phyloP scores from a whole-genome alignment of 2,329 filamentous ascomycete genomes.

The Ceratocystis destructans region DNA sequence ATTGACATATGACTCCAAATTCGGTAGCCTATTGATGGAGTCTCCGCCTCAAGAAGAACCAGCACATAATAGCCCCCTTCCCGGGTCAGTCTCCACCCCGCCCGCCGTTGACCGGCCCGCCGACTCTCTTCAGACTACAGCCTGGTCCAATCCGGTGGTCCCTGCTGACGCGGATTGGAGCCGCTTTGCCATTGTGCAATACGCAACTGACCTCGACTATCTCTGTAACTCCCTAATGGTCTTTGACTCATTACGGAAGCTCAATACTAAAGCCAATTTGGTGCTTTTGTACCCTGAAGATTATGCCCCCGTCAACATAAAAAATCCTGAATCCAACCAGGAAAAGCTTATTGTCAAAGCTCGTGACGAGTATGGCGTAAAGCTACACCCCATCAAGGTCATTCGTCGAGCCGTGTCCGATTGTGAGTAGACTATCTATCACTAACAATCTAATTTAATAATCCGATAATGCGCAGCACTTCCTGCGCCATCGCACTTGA shows the following conservation, averaged over 20 bases:
- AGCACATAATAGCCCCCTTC: not conserved
- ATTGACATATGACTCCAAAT: not conserved
- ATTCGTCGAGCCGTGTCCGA: slow-evolving; percentile 27
- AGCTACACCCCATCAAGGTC: slow-evolving; percentile 31
- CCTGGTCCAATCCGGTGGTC: slow-evolving; percentile 9
- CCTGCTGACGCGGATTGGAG: slow-evolving; percentile 29
- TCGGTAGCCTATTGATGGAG: not conserved
- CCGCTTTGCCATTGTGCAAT: slow-evolving; percentile 36
- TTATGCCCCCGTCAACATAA: slow-evolving; percentile 25
- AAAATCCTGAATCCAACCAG: slow-evolving; percentile 23
- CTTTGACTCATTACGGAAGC: slow-evolving; percentile 31
- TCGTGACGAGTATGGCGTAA: slow-evolving; percentile 33
- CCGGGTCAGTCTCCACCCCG: not conserved
- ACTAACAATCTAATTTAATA: not conserved
- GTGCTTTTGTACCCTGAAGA: slow-evolving; percentile 34
- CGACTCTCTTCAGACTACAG: not conserved
- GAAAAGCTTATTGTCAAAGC: slow-evolving; percentile 30
- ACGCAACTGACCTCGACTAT: slow-evolving; percentile 35
- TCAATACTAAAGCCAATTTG: slow-evolving; percentile 32
- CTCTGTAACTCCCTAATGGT: slow-evolving; percentile 40
- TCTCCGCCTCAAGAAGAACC: not conserved
- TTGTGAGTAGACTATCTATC: slow-evolving; percentile 24
- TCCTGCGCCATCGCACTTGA: not conserved
- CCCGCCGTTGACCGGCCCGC: not conserved
- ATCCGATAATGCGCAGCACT: not conserved